A percentile compares a stretch with the other conserved stretches of the same genome.
These are phyloP conservation scores for Graphilbum fragrans DNA, from an alignment of 2,329 filamentous ascomycete species.

Conservation along the genomic window DNA sequence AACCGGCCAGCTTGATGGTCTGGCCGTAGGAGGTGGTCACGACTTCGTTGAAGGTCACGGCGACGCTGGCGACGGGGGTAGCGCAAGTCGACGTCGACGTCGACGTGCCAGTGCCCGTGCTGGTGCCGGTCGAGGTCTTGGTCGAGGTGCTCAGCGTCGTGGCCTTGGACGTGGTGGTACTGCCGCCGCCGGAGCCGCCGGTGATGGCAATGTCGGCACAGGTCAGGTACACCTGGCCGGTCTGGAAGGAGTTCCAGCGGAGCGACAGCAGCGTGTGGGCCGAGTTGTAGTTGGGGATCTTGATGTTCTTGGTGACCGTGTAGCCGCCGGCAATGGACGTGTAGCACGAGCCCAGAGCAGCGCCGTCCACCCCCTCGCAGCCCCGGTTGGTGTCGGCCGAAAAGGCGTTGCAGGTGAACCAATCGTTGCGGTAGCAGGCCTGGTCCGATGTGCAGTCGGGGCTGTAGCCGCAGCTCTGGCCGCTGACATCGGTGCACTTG, in stretches of 20 bases:
- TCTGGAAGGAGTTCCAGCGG: constrained; percentile 44
- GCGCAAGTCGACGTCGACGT: no score
- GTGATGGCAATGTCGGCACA: constrained; percentile 38
- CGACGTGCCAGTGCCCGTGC: no score
- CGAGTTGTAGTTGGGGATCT: constrained; percentile 33
- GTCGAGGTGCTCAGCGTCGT: no score
- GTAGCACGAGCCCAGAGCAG: background rate
- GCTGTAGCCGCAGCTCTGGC: background rate
- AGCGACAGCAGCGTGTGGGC: constrained; percentile 38
- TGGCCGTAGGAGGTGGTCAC: no score
- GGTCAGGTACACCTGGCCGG: constrained; percentile 37
- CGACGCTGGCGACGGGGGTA: no score
- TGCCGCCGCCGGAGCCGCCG: no score
- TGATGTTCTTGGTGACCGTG: constrained; percentile 19
- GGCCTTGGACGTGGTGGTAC: no score
- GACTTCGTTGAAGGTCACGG: no score
- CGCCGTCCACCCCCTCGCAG: background rate
- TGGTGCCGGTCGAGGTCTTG: no score
- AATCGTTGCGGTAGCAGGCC: background rate
- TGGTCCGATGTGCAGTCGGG: background rate
- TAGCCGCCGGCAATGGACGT: background rate
- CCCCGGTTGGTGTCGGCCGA: background rate
- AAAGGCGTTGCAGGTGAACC: background rate
- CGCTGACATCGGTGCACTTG: constrained; percentile 25
- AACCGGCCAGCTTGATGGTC: no score